Conservation (phyloP, 2,329 filamentous ascomycete genomes). For the Colletotrichum ledebouriae region DNA sequence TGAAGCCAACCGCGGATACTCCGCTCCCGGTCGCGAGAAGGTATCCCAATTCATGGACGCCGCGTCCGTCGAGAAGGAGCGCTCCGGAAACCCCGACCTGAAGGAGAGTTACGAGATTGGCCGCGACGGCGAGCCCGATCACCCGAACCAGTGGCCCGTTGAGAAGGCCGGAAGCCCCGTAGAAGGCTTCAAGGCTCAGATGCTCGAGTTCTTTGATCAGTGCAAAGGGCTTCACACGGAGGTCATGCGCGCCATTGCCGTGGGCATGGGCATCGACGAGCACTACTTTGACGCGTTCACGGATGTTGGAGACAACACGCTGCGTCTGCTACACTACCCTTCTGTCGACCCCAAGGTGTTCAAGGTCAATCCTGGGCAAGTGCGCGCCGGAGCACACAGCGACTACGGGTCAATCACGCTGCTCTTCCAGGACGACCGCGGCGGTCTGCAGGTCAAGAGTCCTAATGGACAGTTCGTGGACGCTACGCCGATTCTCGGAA, state of each 20-base stretch:
- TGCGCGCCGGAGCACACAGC: conserved; percentile 83
- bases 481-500: conserved; percentile 83
- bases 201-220: conserved; percentile 80
- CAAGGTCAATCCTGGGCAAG: conserved; percentile 74
- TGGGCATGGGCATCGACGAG: conserved; percentile 81
- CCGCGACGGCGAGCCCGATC: conserved; percentile 67
- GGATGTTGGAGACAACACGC: conserved; percentile 76
- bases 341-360: conserved; percentile 76
- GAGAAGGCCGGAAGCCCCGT: conserved; percentile 63
- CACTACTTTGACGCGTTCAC: conserved; percentile 83
- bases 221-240: conserved; percentile 82
- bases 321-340: conserved; percentile 84
- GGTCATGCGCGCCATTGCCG: conserved; percentile 86
- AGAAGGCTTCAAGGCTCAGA: conserved; percentile 75
- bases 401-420: conserved; percentile 74
- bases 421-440: conserved; percentile 71
- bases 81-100: conserved; percentile 71
- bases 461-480: conserved; percentile 85
- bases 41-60: conserved; percentile 69
- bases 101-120: conserved; percentile 78
- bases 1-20: conserved; percentile 81
- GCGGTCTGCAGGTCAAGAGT: conserved; percentile 72
- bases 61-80: conserved; percentile 69
- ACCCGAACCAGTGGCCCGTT: conserved; percentile 83
- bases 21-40: conserved; percentile 78